Evolutionary conservation across 2,329 filamentous ascomycete genomes (phyloP), one percentile per base, ranked within the genome.

Genomic region (Lachnum nothofagi): DNA sequence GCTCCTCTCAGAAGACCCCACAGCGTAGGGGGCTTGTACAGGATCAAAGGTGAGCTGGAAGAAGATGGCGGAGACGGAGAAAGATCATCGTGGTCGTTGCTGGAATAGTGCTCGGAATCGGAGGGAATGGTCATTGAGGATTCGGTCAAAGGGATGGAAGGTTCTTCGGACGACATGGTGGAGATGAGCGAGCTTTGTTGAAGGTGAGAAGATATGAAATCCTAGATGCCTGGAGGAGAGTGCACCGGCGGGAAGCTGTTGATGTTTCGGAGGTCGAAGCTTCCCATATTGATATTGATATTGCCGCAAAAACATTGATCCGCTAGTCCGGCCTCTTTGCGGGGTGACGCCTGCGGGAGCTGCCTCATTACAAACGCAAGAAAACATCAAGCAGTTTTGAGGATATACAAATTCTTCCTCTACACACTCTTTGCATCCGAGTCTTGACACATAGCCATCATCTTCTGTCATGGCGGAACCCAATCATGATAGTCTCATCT

Each of bases 21-120:
- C 38, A 94, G 63, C 0, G 90, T 94, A 2, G 93, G 91, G 3
- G 91, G 89, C 57, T 83, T 82, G 77, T 97, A 98, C 40, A 97
- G 79, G 41, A 95, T 84, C 61, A 95, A 84, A 1, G 81, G 77
- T 9, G 80, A 84, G 45, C 71, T 71, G 6, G 76, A 75, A 3
- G 82, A 80, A 1, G 82, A 80, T 1, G 78, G 75, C 2, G 81
- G 78, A 42, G 83, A 82, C 33, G 75, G 71, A 16, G 78, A 79
- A 49, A 78, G 70, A 46, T 83, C 79, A 54, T 85, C 82, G 59
- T 73, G 76, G 51, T 85, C 82, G 59, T 73, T 76, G 51, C 76
- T 79, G 45, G 83, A 85, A 70, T 93, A 91, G 67, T 85, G 85
- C 70, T 91, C 87, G 73, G 84, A 89, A 73, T 93, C 88, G 43